Conservation (phyloP, 805 yeast genomes). For the Lipomyces yamadae region DNA sequence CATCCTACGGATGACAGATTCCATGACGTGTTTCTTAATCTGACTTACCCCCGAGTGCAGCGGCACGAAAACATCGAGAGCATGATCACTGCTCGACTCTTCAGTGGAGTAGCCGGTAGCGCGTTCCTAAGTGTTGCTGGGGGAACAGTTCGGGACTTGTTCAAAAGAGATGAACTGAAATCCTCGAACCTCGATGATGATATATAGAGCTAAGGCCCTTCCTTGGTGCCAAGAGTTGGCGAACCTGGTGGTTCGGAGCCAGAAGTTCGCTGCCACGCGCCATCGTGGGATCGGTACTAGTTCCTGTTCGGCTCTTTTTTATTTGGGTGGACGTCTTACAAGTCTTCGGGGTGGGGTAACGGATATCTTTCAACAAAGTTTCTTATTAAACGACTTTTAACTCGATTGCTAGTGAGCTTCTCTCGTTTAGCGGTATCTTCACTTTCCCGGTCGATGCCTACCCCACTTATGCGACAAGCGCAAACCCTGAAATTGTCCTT, state of each 20-base stretch:
- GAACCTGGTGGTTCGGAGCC: background rate
- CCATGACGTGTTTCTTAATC: conserved; percentile 51
- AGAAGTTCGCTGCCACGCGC: conserved; percentile 65
- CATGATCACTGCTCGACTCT: conserved; percentile 69
- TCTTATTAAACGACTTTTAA: conserved; percentile 54
- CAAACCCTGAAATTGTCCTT: conserved; percentile 37
- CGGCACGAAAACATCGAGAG: conserved; percentile 41
- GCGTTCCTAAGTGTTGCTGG: conserved; percentile 84
- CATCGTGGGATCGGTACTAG: conserved; percentile 49
- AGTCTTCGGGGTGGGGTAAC: conserved; percentile 54
- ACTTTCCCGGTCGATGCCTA: conserved; percentile 67
- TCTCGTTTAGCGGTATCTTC: conserved; percentile 49
- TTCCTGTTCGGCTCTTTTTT: conserved; percentile 62
- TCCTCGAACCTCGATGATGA: conserved; percentile 37
- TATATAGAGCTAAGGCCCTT: conserved; percentile 33
- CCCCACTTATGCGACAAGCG: conserved; percentile 63
- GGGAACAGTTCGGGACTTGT: conserved; percentile 79
- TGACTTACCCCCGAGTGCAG: conserved; percentile 57
- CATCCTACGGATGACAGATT: conserved; percentile 54
- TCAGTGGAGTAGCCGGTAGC: conserved; percentile 75
- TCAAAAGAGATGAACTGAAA: conserved; percentile 55
- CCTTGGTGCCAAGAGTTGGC: conserved; percentile 54
- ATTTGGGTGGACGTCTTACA: conserved; percentile 64
- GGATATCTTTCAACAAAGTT: conserved; percentile 50
- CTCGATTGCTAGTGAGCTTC: conserved; percentile 45